Conservation (phyloP, 768 basidiomycete genomes). For the Leccinum pellstonianum region DNA sequence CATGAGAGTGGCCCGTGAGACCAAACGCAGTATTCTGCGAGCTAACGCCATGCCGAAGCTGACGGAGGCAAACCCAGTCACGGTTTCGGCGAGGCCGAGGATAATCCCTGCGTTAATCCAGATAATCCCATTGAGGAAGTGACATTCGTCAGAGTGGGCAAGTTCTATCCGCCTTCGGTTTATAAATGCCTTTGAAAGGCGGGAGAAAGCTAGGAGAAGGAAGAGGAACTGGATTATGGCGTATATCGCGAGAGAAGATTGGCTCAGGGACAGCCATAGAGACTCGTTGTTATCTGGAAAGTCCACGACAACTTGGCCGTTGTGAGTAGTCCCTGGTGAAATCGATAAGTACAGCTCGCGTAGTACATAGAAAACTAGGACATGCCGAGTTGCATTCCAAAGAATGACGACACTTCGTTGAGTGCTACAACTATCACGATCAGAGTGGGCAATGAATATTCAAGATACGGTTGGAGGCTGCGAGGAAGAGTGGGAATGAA, state of each 20-base stretch:
- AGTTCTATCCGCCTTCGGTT: conserved; percentile 54
- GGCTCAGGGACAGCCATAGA: conserved; percentile 58
- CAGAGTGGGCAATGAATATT: conserved; percentile 46
- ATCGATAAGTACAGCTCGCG: background rate
- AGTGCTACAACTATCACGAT: conserved; percentile 54
- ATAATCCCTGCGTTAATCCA: conserved; percentile 66
- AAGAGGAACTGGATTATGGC: conserved; percentile 54
- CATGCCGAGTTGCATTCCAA: conserved; percentile 57
- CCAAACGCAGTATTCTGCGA: conserved; percentile 56
- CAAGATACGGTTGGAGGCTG: conserved; percentile 44
- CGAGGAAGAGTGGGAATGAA: conserved; percentile 54
- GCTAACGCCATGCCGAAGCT: conserved; percentile 53
- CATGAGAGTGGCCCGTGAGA: conserved; percentile 53
- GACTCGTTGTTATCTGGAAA: conserved; percentile 39
- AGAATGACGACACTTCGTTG: conserved; percentile 65
- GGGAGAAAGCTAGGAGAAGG: conserved; percentile 59
- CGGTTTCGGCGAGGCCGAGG: conserved; percentile 62
- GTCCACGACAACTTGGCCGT: conserved; percentile 35
- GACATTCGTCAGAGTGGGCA: conserved; percentile 42
- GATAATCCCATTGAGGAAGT: conserved; percentile 55
- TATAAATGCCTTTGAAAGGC: conserved; percentile 49
- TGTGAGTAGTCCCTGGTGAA: conserved; percentile 9
- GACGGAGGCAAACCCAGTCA: conserved; percentile 57
- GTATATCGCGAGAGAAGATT: conserved; percentile 58
- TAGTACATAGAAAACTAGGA: background rate